phyloP scores from a whole-genome alignment of 495 filamentous ascomycete species.

The Penicillium cinerascens region DNA sequence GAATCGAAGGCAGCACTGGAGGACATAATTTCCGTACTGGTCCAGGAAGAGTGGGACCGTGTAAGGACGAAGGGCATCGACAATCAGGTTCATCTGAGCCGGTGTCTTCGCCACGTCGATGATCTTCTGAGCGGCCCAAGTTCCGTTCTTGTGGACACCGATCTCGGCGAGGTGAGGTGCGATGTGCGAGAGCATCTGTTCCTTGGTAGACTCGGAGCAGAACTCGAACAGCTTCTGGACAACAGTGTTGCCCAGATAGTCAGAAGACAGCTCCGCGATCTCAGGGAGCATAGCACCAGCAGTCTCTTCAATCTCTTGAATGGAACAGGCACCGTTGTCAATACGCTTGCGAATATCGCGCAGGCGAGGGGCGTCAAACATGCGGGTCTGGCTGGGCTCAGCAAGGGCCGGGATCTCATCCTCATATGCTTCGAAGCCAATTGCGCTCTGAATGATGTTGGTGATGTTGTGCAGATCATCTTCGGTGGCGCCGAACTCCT shows the following conservation, averaged over 20 bases:
- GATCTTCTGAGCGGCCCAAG: conserved; percentile 99
- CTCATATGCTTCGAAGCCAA: conserved; percentile 66
- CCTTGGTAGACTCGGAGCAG: conserved; percentile 84
- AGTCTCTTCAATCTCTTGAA: conserved; percentile 86
- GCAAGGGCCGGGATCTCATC: conserved; percentile 85
- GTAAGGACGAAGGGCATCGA: conserved; percentile 78
- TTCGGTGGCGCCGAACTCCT: conserved; percentile 82
- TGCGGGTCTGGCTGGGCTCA: conserved; percentile 83
- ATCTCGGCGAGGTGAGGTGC: conserved; percentile 92
- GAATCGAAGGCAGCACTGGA: conserved; percentile 94
- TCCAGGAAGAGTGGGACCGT: conserved; percentile 89
- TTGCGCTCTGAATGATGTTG: conserved; percentile 67
- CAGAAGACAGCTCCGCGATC: conserved; percentile 88
- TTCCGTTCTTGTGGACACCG: conserved; percentile 97
- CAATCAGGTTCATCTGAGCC: conserved; percentile 77
- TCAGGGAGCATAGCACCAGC: conserved; percentile 91
- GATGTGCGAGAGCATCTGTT: conserved; percentile 86
- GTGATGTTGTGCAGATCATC: conserved; percentile 73
- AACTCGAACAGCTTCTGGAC: conserved; percentile 97
- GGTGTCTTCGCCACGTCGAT: conserved; percentile 90
- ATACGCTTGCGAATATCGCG: conserved; percentile 96
- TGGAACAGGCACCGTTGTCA: conserved; percentile 84
- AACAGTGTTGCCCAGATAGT: conserved; percentile 98
- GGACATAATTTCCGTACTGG: conserved; percentile 96
- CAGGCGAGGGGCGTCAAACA: conserved; percentile 93